Evolutionary conservation across 306 rosid species (phyloP), one percentile per base, ranked within the genome.

Genomic region (Cucumis melo): DNA sequence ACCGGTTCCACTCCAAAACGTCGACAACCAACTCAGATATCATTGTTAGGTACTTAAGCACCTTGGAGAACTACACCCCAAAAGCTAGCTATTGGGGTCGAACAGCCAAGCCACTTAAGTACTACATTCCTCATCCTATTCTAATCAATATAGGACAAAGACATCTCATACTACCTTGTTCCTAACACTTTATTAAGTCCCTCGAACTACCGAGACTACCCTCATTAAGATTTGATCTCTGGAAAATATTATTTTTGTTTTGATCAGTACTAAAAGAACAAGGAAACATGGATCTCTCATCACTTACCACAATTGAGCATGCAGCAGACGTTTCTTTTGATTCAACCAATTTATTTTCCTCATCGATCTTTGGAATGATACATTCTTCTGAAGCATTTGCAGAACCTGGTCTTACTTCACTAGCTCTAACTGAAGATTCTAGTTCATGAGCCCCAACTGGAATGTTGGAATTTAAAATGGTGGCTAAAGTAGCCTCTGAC

Each of bases 281-380:
- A 54, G 80, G 20, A 76, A 73, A 83, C 73, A 58, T 72, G 67
- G 82, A 76, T 81, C 80, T 81, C 54, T 48, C 24, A 71, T 79
- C 80, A 80, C 80, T 55, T 76, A 19, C 78, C 65, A 16, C 41
- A 64, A 58, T 34, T 51, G 73, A 78, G 68, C 77, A 78, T 55
- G 81, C 81, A 77, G 61, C 72, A 82, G 73, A 83, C 38, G 27
- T 60, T 56, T 82, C 82, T 21, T 61, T 71, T 63, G 81, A 59
- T 59, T 79, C 89, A 57, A 44, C 80, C 79, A 83, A 78, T 82
- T 83, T 82, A 62, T 71, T 76, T 42, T 48, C 80, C 62, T 36
- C 78, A 79, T 57, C 73, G 51, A 83, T 61, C 51, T 50, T 62
- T 3, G 41, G 63, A 77, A 53, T 57, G 27, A 46, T 65, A 56